Conservation (phyloP, 176 grass and related monocot genomes). For the maize (Zea mays) region Zm-B73-REFERENCE-NAM-5.0 NC_050101.1:176150001-176150500, state of each 20-base stretch:
- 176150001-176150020: constrained; percentile 28
- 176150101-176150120: neutral
- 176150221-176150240: constrained; percentile 9
- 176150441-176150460: constrained; percentile 31
- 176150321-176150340: neutral
- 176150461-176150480: constrained; percentile 8
- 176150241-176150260: neutral
- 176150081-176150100: neutral
- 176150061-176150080: constrained; percentile 49
- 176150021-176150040: neutral
- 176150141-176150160: constrained; percentile 42
- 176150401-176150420: constrained; percentile 44
- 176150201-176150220: constrained; percentile 65
- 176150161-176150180: constrained; percentile 24
- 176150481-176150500: constrained; percentile 36
- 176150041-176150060: constrained; percentile 60
- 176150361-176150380: neutral
- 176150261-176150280: constrained; percentile 30
- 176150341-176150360: neutral
- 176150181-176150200: neutral
- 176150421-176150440: constrained; percentile 24
- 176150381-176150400: constrained; percentile 41
- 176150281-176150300: constrained; percentile 21
- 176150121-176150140: constrained; percentile 8
- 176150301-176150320: neutral